phyloP scores from a whole-genome alignment of 352 stramenopile genomes.

The Plasmopara muralis region DNA sequence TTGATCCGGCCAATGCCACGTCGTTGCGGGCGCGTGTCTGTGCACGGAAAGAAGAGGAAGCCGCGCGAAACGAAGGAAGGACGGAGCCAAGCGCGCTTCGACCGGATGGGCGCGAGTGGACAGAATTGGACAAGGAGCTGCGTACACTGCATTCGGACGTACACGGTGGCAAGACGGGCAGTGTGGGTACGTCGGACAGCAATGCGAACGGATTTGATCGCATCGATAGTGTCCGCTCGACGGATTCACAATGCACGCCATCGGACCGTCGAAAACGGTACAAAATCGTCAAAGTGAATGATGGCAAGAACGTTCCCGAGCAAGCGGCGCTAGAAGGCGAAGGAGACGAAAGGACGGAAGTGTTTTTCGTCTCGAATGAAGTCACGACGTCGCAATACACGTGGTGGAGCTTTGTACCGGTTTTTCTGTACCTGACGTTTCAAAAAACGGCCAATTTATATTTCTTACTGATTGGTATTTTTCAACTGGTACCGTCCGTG shows the following conservation, averaged over 20 bases:
- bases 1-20: slow-evolving; percentile 60
- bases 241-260: slow-evolving; percentile 35
- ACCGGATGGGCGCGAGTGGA: slow-evolving; percentile 17
- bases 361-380: slow-evolving; percentile 65
- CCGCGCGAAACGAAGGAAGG: slow-evolving; percentile 26
- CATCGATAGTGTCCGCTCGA: slow-evolving; percentile 55
- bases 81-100: slow-evolving; percentile 22
- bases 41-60: slow-evolving; percentile 44
- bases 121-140: slow-evolving; percentile 57
- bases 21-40: slow-evolving; percentile 50
- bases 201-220: slow-evolving; percentile 26
- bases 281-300: slow-evolving; percentile 72
- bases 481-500: slow-evolving; percentile 81
- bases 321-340: slow-evolving; percentile 7
- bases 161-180: slow-evolving; percentile 10
- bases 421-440: slow-evolving; percentile 85
- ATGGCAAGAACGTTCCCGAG: slow-evolving; percentile 29
- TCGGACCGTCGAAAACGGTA: slow-evolving; percentile 36
- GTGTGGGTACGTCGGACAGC: slow-evolving; percentile 20
- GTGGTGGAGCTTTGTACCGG: slow-evolving; percentile 83
- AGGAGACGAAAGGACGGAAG: slow-evolving; percentile 5
- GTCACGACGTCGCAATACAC: slow-evolving; percentile 85
- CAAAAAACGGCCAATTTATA: slow-evolving; percentile 87
- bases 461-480: slow-evolving; percentile 84
- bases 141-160: slow-evolving; percentile 15